Evolutionary conservation across 164 flowering plant genomes (phyloP), one percentile per base, ranked within the genome.

Genomic region (Warburgia ugandensis): DNA sequence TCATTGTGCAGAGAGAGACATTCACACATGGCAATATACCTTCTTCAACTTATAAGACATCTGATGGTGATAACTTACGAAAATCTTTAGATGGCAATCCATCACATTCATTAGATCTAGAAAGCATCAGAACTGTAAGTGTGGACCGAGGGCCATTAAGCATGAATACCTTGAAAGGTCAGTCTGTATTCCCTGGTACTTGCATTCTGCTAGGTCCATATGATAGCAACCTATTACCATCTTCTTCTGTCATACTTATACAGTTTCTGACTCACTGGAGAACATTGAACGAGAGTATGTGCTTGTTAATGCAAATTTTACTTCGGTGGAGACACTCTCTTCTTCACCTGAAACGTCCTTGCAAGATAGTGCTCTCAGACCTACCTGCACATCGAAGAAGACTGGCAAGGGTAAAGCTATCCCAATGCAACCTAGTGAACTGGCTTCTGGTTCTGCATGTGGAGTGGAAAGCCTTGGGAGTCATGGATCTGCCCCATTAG

Each of bases 231-330:
- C 23, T 6, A 40, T 54, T 1, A 45, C 44, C 9, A 7, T 12
- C 17, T n/a, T 50, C 25, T 13, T 44, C 4, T 21, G 27, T 28
- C 20, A 46, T 27, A 14, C 12, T n/a, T 55, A 16, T 60, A 16
- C 75, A 75, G 78, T 69, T 63, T 58, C 67, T 48, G 75, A 73
- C 59, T 80, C 71, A 5, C 25, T 73, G 73, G 79, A 75, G 58
- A 48, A 53, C 21, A 73, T 79, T 55, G 81, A 74, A 55, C 74
- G 52, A 47, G 85, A 68, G n/a, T 79, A 79, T 61, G 82, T 79
- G 39, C 64, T 79, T 48, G 78, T 79, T 23, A 65, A 64, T 62
- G 48, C 68, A 36, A 59, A 66, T 68, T 63, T 55, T 63, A 44
- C 74, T 54, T 75, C 76, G 26, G 37, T 54, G 61, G 80, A 67